Percentiles rank a stretch among this genome's conserved stretches.
Conservation (phyloP, 768 basidiomycete genomes). For the Mycena amicta region DNA sequence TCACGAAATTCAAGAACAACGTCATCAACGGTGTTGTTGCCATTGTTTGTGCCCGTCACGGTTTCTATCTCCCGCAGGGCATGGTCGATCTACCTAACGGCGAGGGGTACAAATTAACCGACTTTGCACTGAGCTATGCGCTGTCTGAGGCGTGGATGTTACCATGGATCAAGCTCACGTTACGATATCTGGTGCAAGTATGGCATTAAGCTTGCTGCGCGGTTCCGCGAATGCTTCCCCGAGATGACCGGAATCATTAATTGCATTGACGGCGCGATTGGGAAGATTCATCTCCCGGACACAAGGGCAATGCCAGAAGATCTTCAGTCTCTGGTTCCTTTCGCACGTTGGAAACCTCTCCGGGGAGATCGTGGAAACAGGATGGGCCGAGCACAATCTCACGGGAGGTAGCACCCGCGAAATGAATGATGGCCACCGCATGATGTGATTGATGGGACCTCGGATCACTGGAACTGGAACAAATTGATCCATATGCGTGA, state of each 20-base stretch:
- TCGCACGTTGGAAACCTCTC: neutral
- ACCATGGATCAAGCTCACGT: constrained; percentile 5
- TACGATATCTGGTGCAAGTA: constrained; percentile 15
- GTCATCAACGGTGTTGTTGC: too few species aligned
- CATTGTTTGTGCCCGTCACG: too few species aligned
- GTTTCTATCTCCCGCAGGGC: too few species aligned
- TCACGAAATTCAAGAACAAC: too few species aligned
- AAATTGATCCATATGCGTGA: constrained; percentile 9
- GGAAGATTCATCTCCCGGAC: constrained; percentile 12
- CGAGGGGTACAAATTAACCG: too few species aligned
- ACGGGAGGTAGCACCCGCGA: constrained; percentile 13
- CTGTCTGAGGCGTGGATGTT: neutral
- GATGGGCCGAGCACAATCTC: constrained; percentile 19
- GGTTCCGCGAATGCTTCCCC: neutral
- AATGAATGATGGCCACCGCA: constrained; percentile 23
- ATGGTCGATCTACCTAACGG: too few species aligned
- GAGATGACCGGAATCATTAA: neutral
- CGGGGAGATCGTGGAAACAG: constrained; percentile 17
- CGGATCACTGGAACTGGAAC: constrained; percentile 17
- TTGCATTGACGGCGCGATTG: constrained; percentile 5
- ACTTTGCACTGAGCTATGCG: constrained; percentile 26
- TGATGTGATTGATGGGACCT: constrained; percentile 14
- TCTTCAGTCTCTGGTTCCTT: constrained; percentile 3
- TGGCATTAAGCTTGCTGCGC: neutral
- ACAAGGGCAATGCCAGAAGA: constrained; percentile 1